phyloP scores from a whole-genome alignment of 2,329 filamentous ascomycete species.

The Clarireedia monteithiana region DNA sequence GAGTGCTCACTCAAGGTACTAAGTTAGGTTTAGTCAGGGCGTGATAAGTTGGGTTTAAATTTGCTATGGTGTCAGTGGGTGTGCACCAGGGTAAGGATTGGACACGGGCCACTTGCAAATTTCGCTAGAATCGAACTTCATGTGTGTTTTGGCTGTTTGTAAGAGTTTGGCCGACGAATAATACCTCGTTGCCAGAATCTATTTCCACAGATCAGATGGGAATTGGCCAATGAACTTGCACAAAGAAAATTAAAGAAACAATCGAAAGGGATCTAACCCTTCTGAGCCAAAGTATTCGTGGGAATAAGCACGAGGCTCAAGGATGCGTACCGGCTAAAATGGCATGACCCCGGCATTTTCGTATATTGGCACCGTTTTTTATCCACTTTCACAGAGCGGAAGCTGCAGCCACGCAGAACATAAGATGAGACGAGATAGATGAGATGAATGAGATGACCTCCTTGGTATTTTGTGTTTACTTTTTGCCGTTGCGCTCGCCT shows the following conservation, averaged over 20 bases:
- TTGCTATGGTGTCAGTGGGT: neutral
- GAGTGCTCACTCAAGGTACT: neutral
- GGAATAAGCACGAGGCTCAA: no score
- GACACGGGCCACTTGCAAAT: conserved; percentile 6
- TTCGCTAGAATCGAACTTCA: conserved; percentile 3
- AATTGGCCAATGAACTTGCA: conserved; percentile 1
- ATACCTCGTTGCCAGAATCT: neutral
- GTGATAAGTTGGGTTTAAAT: neutral
- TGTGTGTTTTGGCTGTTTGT: neutral
- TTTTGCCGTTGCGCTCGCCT: no score
- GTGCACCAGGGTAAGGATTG: neutral
- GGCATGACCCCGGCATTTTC: no score
- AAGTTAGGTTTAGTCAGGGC: neutral
- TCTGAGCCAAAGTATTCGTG: no score
- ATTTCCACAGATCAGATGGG: neutral
- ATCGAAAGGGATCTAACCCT: no score
- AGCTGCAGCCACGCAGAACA: no score
- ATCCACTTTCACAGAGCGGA: no score
- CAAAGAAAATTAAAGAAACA: conserved; percentile 4
- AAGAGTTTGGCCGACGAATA: conserved; percentile 7
- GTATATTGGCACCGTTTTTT: no score
- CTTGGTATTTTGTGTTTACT: no score
- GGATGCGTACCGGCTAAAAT: no score
- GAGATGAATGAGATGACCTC: no score
- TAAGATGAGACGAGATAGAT: no score